Conservation (phyloP, 768 basidiomycete genomes). For the Pleurotus platypus region DNA sequence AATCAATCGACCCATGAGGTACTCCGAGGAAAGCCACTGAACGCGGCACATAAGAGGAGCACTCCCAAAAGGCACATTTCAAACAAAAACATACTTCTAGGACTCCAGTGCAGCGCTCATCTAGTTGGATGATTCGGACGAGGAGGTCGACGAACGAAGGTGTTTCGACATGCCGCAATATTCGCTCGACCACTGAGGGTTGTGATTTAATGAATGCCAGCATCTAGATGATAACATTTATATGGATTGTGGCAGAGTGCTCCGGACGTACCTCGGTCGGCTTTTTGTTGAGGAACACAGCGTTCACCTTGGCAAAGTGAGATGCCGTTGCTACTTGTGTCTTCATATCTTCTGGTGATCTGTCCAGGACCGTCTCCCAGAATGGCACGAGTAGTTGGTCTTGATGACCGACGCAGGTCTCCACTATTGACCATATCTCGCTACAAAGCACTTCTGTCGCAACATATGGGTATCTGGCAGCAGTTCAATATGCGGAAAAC, state of each 20-base stretch:
- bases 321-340: conserved; percentile 84
- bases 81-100: conserved; percentile 67
- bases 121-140: conserved; percentile 84
- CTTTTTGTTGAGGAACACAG: conserved; percentile 83
- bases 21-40: conserved; percentile 86
- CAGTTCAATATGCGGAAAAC: neutral
- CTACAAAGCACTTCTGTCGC: conserved; percentile 94
- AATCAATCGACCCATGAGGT: conserved; percentile 77
- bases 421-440: conserved; percentile 93
- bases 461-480: conserved; percentile 79
- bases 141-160: conserved; percentile 91
- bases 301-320: conserved; percentile 93
- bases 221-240: conserved; percentile 57
- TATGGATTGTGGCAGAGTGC: conserved; percentile 22
- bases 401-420: conserved; percentile 74
- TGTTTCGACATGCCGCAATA: conserved; percentile 83
- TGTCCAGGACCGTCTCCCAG: conserved; percentile 87
- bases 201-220: conserved; percentile 86
- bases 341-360: conserved; percentile 82
- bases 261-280: conserved; percentile 66
- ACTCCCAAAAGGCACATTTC: conserved; percentile 20
- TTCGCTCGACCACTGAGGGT: conserved; percentile 74
- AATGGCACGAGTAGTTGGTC: conserved; percentile 78
- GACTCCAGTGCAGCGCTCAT: conserved; percentile 82
- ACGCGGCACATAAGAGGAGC: conserved; percentile 25